Percentiles rank a stretch among this genome's conserved stretches.
Conservation (phyloP, 164 flowering plant genomes). For the Chimonanthus praecox region DNA sequence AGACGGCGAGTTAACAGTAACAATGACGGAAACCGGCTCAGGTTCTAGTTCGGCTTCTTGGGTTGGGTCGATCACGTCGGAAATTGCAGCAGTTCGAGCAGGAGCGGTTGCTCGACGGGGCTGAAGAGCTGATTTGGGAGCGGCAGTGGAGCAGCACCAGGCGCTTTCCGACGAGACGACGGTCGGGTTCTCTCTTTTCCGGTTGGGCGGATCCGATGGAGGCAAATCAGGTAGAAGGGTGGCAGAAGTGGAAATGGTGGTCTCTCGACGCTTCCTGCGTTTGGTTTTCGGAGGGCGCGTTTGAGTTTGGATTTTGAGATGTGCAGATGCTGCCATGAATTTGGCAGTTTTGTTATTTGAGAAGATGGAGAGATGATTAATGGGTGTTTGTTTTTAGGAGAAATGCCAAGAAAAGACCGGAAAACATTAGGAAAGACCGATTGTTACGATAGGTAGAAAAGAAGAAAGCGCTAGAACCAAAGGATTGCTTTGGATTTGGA, state of each 20-base stretch:
- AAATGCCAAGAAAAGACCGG: background rate
- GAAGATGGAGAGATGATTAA: background rate
- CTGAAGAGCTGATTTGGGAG: conserved; percentile 5
- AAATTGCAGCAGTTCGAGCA: background rate
- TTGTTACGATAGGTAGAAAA: conserved; percentile 23
- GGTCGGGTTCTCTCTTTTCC: conserved; percentile 33
- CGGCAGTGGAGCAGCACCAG: conserved; percentile 48
- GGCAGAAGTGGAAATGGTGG: conserved; percentile 54
- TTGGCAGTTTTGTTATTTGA: conserved; percentile 14
- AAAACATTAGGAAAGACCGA: conserved; percentile 23
- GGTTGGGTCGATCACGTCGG: background rate
- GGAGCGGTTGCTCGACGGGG: background rate
- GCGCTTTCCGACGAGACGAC: conserved; percentile 38
- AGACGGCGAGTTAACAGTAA: conserved; percentile 8
- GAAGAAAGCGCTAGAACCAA: background rate
- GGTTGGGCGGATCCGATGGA: conserved; percentile 11
- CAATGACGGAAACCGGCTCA: conserved; percentile 2
- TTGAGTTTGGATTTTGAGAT: conserved; percentile 41
- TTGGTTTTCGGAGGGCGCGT: conserved; percentile 36
- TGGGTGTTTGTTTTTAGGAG: conserved; percentile 3
- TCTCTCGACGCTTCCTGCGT: conserved; percentile 61
- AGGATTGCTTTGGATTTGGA: background rate
- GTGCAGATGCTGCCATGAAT: conserved; percentile 33
- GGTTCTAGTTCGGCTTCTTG: background rate
- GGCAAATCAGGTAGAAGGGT: conserved; percentile 7